Evolutionary conservation across 768 basidiomycete genomes (phyloP).

Genomic region (Pisolithus orientalis): DNA sequence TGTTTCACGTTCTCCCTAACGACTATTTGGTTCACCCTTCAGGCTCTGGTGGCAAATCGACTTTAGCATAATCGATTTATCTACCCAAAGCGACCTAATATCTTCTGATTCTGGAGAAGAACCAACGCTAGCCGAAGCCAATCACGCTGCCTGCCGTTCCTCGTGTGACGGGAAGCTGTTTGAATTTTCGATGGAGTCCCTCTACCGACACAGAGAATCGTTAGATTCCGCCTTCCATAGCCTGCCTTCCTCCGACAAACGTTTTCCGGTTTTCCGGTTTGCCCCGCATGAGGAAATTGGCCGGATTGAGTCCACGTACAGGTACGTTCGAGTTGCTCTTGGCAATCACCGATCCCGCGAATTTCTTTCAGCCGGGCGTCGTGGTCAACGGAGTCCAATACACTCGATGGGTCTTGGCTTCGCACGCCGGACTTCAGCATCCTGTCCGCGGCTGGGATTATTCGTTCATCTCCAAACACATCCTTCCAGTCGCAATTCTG

Average conservation of each 20-base stretch:
- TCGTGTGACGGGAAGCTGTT: background rate
- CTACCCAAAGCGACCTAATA: background rate
- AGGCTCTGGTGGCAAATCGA: background rate
- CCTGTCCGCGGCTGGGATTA: constrained; percentile 6
- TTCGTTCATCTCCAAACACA: constrained; percentile 2
- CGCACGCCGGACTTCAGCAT: constrained; percentile 15
- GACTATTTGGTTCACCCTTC: background rate
- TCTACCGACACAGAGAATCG: background rate
- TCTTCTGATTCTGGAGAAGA: no score
- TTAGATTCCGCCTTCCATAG: background rate
- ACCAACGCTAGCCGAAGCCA: background rate
- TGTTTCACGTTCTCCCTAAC: background rate
- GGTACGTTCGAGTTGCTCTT: constrained; percentile 11
- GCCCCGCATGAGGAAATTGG: no score
- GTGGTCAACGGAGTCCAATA: constrained; percentile 10
- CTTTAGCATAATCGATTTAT: no score
- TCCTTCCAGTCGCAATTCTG: constrained; percentile 7
- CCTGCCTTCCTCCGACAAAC: background rate
- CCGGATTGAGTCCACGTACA: constrained; percentile 11
- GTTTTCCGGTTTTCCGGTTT: background rate
- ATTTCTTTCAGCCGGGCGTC: constrained; percentile 5
- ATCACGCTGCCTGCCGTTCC: background rate
- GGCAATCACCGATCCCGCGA: background rate
- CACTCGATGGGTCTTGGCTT: constrained; percentile 10
- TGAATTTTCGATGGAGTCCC: background rate